Base-by-base conservation (phyloP, 495 filamentous ascomycete genomes). In the Annulohypoxylon stygium region DNA sequence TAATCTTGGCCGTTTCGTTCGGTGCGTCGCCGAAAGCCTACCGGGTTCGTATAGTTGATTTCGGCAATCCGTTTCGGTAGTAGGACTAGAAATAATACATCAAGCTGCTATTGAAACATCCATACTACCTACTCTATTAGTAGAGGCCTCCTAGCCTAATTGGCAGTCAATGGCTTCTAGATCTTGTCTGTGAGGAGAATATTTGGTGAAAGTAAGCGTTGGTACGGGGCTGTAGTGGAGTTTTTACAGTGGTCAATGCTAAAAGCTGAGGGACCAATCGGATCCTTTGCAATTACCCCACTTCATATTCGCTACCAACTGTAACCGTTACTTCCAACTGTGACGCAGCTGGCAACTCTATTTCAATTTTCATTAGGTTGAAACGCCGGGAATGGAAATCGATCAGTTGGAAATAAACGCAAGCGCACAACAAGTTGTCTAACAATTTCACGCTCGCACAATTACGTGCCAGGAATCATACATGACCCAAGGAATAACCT, bases 1-100 rank as follows among this genome's bases (percentile, higher is more conserved):
- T 10, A 18, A 45, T 69, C 66, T 70, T 65, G 61, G 67, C 51
- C 6, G 67, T 70, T 70, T 70, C 67, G 51, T 14, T 51, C 51
- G 12, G 43, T 62, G 36, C 45, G 12, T 26, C n/a, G 58, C 57
- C 36, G 65, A 69, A 69, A 62, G 36, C 34, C 58, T 61, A 30
- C 66, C 47, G 34, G 34, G 14, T 5, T 60, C 57, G 18, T 20
- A 23, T 39, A 9, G 34, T 59, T 25, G 36, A 39, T 18, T 59
- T 37, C n/a, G 33, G n/a, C 39, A 14, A 37, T 18, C 7, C 39
- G 34, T 43, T 60, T 60, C 36, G 55, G 23, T 37, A 39, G 16
- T 4, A 34, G 33, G 20, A 30, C 25, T 53, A 47, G 48, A 7
- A 36, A 9, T 55, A 55, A 33, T 26, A 23, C 10, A 26, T 51